Evolutionary conservation across 495 filamentous ascomycete genomes (phyloP).

Genomic region (Penicillium paradoxum): DNA sequence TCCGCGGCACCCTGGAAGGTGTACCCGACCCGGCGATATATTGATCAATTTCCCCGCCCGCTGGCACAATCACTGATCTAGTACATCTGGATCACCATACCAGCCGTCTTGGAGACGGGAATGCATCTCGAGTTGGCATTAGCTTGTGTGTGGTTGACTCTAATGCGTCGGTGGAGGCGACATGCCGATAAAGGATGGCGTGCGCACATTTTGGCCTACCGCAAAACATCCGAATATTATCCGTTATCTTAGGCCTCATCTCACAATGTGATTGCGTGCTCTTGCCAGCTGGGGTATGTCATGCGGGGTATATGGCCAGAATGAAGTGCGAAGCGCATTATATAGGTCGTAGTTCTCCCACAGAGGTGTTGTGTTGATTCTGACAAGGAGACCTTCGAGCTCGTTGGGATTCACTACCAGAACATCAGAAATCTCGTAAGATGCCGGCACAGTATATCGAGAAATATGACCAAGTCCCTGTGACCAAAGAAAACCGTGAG

Average conservation of each 20-base stretch:
- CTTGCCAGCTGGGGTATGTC: background rate
- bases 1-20: background rate
- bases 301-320: slow-evolving; percentile 8
- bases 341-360: background rate
- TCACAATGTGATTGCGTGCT: slow-evolving; percentile 32
- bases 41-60: slow-evolving; percentile 14
- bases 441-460: slow-evolving; percentile 43
- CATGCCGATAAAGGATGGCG: slow-evolving; percentile 21
- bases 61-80: slow-evolving; percentile 15
- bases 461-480: slow-evolving; percentile 46
- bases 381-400: background rate
- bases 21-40: background rate
- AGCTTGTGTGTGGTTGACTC: background rate
- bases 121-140: background rate
- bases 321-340: background rate
- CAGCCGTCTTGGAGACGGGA: background rate
- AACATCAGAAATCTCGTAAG: background rate
- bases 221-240: background rate
- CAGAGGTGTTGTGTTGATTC: background rate
- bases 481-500: slow-evolving; percentile 43
- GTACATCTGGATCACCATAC: background rate
- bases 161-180: slow-evolving; percentile 2
- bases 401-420: background rate
- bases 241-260: slow-evolving; percentile 22
- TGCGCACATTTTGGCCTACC: slow-evolving; percentile 11